Evolutionary conservation across 2,329 filamentous ascomycete genomes (phyloP).

Genomic region (Ophiocordyceps polyrhachis-furcata): DNA sequence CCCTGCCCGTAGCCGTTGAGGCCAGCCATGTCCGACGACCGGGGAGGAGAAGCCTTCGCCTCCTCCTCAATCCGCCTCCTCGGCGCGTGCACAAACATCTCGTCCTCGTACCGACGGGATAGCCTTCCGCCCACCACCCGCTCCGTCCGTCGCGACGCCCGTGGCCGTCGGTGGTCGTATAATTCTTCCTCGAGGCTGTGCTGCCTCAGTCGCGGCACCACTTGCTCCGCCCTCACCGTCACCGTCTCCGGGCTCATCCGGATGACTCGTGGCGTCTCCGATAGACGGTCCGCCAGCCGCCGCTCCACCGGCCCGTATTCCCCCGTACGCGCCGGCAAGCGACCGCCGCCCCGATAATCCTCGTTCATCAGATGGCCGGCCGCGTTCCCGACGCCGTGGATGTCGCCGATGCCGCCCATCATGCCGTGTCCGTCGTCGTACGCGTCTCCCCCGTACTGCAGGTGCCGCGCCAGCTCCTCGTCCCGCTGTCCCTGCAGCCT

Average conservation of each 20-base stretch:
- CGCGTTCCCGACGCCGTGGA: constrained; percentile 29
- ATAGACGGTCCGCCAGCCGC: constrained; percentile 30
- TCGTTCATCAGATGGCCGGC: constrained; percentile 43
- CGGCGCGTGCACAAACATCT: constrained; percentile 11
- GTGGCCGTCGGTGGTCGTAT: constrained; percentile 12
- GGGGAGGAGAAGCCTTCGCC: constrained; percentile 13
- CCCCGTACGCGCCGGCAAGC: not conserved
- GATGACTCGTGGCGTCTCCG: constrained; percentile 19
- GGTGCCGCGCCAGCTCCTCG: constrained; percentile 13
- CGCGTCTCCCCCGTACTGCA: constrained; percentile 13
- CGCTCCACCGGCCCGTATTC: constrained; percentile 27
- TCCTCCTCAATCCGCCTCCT: constrained; percentile 10
- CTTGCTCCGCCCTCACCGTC: constrained; percentile 1
- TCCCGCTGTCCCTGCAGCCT: constrained; percentile 28
- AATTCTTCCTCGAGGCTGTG: constrained; percentile 20
- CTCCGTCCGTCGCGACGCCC: constrained; percentile 11
- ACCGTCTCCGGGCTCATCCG: constrained; percentile 16
- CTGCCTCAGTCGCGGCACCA: constrained; percentile 10
- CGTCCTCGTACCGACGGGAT: constrained; percentile 14
- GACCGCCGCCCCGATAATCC: constrained; percentile 22
- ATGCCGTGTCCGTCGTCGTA: constrained; percentile 22
- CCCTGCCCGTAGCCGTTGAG: constrained; percentile 23
- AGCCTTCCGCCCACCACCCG: constrained; percentile 10
- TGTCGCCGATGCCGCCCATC: constrained; percentile 15
- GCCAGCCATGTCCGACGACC: constrained; percentile 27